Evolutionary conservation across 2,329 filamentous ascomycete species (phyloP).

Genomic region (Diaporthe caulivora): DNA sequence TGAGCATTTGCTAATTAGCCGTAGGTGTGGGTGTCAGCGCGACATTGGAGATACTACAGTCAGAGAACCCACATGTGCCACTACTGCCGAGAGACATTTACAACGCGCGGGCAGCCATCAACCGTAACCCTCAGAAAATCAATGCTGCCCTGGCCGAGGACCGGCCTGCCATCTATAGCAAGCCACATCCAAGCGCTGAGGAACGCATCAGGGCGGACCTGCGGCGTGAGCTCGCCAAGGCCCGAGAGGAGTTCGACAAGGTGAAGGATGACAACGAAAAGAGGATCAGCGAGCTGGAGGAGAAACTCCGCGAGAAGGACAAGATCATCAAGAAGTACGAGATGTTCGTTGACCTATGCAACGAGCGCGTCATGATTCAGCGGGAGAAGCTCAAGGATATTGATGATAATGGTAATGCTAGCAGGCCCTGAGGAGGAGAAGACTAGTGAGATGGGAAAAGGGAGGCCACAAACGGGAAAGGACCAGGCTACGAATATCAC

Average conservation of each 20-base stretch:
- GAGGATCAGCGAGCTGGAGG: slow-evolving; percentile 69
- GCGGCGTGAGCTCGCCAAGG: slow-evolving; percentile 69
- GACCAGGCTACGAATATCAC: slow-evolving; percentile 13
- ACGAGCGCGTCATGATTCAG: slow-evolving; percentile 74
- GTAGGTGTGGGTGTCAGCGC: slow-evolving; percentile 74
- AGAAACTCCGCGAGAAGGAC: slow-evolving; percentile 73
- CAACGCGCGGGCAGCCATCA: slow-evolving; percentile 76
- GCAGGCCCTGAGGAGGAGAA: slow-evolving; percentile 16
- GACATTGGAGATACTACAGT: slow-evolving; percentile 75
- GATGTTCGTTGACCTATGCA: slow-evolving; percentile 79
- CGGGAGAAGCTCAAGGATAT: slow-evolving; percentile 62
- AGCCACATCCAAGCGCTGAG: slow-evolving; percentile 72
- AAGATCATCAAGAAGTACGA: slow-evolving; percentile 73
- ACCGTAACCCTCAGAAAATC: slow-evolving; percentile 73
- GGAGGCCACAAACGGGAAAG: neutral
- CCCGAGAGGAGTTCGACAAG: slow-evolving; percentile 67
- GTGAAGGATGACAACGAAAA: slow-evolving; percentile 68
- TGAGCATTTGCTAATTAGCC: slow-evolving; percentile 49
- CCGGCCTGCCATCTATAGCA: slow-evolving; percentile 74
- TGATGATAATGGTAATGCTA: slow-evolving; percentile 40
- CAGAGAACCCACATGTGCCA: slow-evolving; percentile 72
- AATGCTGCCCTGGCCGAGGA: slow-evolving; percentile 71
- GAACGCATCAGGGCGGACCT: slow-evolving; percentile 74
- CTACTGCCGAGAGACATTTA: slow-evolving; percentile 75
- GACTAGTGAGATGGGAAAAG: neutral